These are phyloP conservation scores for Cinchona pubescens DNA, from an alignment of 257 asterid genomes.

Conservation along the genomic window DNA sequence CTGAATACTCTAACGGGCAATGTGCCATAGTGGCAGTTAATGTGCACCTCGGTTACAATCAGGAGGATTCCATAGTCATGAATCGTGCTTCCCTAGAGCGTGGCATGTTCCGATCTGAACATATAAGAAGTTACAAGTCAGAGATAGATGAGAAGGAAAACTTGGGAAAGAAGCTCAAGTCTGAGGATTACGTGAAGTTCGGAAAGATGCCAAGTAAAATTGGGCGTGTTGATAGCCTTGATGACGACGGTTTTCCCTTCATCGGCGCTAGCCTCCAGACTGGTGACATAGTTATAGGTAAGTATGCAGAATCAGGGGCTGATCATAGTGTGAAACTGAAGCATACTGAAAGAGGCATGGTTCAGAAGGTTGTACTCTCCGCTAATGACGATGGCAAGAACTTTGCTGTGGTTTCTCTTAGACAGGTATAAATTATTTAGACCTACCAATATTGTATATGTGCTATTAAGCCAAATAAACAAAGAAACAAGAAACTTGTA, in stretches of 20 bases:
- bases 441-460: background rate
- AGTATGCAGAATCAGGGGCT: conserved; percentile 66
- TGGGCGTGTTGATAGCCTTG: conserved; percentile 87
- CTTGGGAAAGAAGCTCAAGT: conserved; percentile 41
- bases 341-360: conserved; percentile 96
- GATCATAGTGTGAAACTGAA: conserved; percentile 86
- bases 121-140: conserved; percentile 73
- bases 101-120: conserved; percentile 92
- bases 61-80: conserved; percentile 94
- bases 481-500: background rate
- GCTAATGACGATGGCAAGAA: conserved; percentile 87
- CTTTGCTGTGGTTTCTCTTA: conserved; percentile 74
- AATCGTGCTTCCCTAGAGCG: conserved; percentile 91
- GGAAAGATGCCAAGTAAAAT: conserved; percentile 80
- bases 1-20: conserved; percentile 87
- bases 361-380: conserved; percentile 80
- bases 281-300: conserved; percentile 87
- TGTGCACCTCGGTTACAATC: conserved; percentile 92
- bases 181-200: conserved; percentile 56
- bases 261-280: conserved; percentile 86
- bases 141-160: conserved; percentile 68
- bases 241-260: conserved; percentile 91
- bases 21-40: conserved; percentile 92
- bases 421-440: conserved; percentile 53
- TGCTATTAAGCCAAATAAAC: background rate